Percentiles rank a stretch among this genome's conserved stretches.
Conservation (phyloP, 1,284 basidiomycete species). For the Laetiporus sulphureus region DNA sequence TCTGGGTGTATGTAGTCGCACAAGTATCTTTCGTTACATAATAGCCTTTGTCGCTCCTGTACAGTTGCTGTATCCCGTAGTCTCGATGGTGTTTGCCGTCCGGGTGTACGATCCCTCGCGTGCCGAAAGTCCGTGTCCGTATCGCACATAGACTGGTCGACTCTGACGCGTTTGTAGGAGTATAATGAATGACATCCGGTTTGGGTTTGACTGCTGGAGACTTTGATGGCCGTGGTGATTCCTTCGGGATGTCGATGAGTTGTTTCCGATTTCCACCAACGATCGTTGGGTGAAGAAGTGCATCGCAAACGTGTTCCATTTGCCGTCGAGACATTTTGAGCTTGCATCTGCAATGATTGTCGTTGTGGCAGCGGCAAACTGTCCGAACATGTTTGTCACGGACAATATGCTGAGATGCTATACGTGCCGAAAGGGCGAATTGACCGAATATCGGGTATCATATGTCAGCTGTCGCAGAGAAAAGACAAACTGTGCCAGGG, state of each 20-base stretch:
- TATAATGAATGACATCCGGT: neutral
- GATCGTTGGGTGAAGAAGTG: no score
- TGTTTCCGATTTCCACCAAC: no score
- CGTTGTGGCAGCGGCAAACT: no score
- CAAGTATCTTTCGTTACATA: slow-evolving; percentile 9
- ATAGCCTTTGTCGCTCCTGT: slow-evolving; percentile 14
- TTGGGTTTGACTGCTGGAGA: neutral
- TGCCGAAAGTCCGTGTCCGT: neutral
- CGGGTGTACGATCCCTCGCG: neutral
- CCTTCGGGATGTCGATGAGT: no score
- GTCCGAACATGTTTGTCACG: no score
- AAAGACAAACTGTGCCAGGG: no score
- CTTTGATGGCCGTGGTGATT: no score
- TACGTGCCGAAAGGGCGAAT: neutral
- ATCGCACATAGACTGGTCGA: slow-evolving; percentile 1
- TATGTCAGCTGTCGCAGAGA: no score
- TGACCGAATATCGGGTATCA: no score
- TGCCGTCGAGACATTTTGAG: no score
- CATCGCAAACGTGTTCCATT: no score
- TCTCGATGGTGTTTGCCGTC: slow-evolving; percentile 5
- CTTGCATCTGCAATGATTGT: no score
- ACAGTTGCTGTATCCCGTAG: slow-evolving; percentile 22
- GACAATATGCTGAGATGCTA: neutral
- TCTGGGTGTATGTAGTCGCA: slow-evolving; percentile 8
- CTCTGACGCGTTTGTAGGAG: slow-evolving; percentile 3